A percentile compares a stretch with the other conserved stretches of the same genome.
These are phyloP conservation scores for Talaromyces thailandensis DNA, from an alignment of 495 filamentous ascomycete genomes.

Conservation along the genomic window DNA sequence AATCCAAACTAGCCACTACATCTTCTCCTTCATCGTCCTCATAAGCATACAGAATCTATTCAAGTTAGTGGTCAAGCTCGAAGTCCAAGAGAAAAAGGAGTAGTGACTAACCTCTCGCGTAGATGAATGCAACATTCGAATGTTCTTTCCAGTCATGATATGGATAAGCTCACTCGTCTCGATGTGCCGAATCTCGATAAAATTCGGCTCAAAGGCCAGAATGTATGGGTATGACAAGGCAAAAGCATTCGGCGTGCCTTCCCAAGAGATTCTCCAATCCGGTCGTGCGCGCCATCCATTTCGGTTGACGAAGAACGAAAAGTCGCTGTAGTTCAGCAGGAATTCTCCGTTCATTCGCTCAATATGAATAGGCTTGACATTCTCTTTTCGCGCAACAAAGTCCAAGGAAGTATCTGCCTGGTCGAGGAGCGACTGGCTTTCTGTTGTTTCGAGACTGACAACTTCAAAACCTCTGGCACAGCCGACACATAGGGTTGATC, in stretches of 20 bases:
- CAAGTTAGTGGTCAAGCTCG: neutral
- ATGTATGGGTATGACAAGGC: constrained; percentile 94
- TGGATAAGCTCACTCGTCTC: constrained; percentile 85
- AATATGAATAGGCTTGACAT: constrained; percentile 93
- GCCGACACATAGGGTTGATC: constrained; percentile 92
- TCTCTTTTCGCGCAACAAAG: constrained; percentile 88
- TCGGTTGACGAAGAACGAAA: constrained; percentile 97
- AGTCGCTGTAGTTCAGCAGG: constrained; percentile 95
- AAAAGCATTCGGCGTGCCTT: constrained; percentile 84
- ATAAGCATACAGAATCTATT: constrained; percentile 87
- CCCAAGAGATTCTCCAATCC: constrained; percentile 97
- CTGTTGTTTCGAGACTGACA: constrained; percentile 90
- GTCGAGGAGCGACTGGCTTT: constrained; percentile 93
- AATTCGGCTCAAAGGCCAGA: constrained; percentile 96
- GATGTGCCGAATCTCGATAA: constrained; percentile 91
- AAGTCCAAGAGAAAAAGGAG: neutral
- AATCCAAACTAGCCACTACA: constrained; percentile 90
- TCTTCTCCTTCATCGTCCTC: constrained; percentile 92
- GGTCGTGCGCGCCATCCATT: constrained; percentile 95
- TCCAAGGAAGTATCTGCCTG: constrained; percentile 97
- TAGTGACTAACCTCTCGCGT: constrained; percentile 77
- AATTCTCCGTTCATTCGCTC: constrained; percentile 95
- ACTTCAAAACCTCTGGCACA: constrained; percentile 95
- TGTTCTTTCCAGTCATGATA: constrained; percentile 91
- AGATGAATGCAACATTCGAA: constrained; percentile 92